These are phyloP conservation scores for Myotisia sp. DNA, from an alignment of 2,329 filamentous ascomycete species.

Conservation along the genomic window DNA sequence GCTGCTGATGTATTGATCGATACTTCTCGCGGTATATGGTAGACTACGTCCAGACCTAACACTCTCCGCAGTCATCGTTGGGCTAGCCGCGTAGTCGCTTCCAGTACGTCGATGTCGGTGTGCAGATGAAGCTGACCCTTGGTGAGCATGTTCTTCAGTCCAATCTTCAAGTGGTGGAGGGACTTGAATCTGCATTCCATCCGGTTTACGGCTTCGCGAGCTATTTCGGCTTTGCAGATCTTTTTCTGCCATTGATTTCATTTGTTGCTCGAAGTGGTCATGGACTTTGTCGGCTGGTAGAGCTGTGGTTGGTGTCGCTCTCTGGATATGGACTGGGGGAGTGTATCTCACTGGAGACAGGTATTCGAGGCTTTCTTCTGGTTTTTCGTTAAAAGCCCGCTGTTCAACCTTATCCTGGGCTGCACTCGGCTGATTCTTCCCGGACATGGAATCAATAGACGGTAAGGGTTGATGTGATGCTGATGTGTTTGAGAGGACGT, in stretches of 20 bases:
- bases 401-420: slow-evolving; percentile 17
- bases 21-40: slow-evolving; percentile 48
- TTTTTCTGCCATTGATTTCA: slow-evolving; percentile 33
- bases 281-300: slow-evolving; percentile 43
- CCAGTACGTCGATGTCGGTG: slow-evolving; percentile 5
- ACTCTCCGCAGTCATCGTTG: slow-evolving; percentile 29
- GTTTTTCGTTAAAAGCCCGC: slow-evolving; percentile 18
- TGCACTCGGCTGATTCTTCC: no score
- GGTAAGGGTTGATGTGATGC: slow-evolving; percentile 30
- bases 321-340: slow-evolving; percentile 24
- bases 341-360: slow-evolving; percentile 34
- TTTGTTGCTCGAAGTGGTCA: slow-evolving; percentile 2
- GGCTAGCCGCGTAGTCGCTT: slow-evolving; percentile 14
- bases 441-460: slow-evolving; percentile 35
- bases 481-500: slow-evolving; percentile 33
- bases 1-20: slow-evolving; percentile 77
- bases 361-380: slow-evolving; percentile 25
- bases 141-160: slow-evolving; percentile 2
- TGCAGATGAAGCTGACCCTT: slow-evolving; percentile 1
- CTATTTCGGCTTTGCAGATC: slow-evolving; percentile 41
- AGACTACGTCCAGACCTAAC: slow-evolving; percentile 41
- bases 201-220: slow-evolving; percentile 65
- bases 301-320: slow-evolving; percentile 44
- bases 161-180: slow-evolving; percentile 21
- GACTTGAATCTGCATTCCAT: slow-evolving; percentile 54